Percentiles rank a stretch among this genome's conserved stretches.
Conservation (phyloP, 768 basidiomycete genomes). For the Trametopsis cervina region DNA sequence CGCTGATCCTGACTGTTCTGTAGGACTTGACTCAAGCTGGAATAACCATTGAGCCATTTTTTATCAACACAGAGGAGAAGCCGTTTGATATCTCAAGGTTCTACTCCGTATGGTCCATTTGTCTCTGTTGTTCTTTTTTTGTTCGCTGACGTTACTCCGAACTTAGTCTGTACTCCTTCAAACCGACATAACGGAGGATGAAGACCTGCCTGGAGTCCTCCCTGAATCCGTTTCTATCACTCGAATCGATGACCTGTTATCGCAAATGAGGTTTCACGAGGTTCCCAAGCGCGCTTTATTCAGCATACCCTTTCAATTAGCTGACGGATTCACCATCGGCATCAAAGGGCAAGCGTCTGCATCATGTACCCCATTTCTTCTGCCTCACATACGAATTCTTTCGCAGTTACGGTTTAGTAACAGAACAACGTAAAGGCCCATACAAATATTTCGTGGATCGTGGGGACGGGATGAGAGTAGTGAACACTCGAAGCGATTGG, state of each 20-base stretch:
- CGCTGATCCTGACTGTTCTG: neutral
- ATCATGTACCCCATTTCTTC: neutral
- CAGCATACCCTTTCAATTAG: slow-evolving; percentile 75
- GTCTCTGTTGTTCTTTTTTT: neutral
- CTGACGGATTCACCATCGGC: slow-evolving; percentile 65
- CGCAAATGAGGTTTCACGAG: slow-evolving; percentile 78
- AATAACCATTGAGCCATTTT: slow-evolving; percentile 80
- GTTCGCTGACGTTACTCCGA: slow-evolving; percentile 3
- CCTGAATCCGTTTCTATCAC: slow-evolving; percentile 69
- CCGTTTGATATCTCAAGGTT: slow-evolving; percentile 71
- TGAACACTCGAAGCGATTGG: slow-evolving; percentile 60
- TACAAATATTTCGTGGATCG: slow-evolving; percentile 82
- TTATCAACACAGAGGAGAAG: slow-evolving; percentile 64
- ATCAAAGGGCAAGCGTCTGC: slow-evolving; percentile 69
- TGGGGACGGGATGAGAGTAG: slow-evolving; percentile 74
- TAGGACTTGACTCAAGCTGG: slow-evolving; percentile 82
- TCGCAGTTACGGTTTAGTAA: slow-evolving; percentile 77
- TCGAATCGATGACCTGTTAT: slow-evolving; percentile 69
- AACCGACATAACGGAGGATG: slow-evolving; percentile 43
- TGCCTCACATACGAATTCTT: slow-evolving; percentile 7
- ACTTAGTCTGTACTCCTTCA: slow-evolving; percentile 53
- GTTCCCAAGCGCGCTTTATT: slow-evolving; percentile 79
- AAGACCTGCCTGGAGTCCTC: slow-evolving; percentile 42
- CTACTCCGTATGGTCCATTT: slow-evolving; percentile 55
- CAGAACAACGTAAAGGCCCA: slow-evolving; percentile 77